Evolutionary conservation across 106 monocot genomes (phyloP).

Genomic region (Cymbidium sinense): DNA sequence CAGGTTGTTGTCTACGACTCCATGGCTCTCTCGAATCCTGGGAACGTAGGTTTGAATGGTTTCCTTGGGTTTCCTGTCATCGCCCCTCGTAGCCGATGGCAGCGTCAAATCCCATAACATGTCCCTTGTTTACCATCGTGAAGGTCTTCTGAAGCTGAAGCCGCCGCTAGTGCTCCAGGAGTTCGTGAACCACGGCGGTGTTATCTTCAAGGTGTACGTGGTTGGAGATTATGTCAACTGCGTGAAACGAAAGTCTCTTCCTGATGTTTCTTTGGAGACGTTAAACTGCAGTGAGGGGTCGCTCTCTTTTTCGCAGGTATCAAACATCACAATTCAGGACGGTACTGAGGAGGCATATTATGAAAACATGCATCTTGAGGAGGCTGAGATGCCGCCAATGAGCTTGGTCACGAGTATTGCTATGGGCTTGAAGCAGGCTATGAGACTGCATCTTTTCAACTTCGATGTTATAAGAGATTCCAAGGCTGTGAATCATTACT

Average conservation of each 20-base stretch:
- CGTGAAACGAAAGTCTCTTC: slow-evolving; percentile 60
- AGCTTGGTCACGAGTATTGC: slow-evolving; percentile 43
- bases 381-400: slow-evolving; percentile 44
- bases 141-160: slow-evolving; percentile 40
- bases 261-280: slow-evolving; percentile 50
- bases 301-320: slow-evolving; percentile 56
- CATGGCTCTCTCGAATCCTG: slow-evolving; percentile 28
- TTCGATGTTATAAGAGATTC: slow-evolving; percentile 67
- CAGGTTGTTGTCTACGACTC: slow-evolving; percentile 52
- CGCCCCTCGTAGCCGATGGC: slow-evolving; percentile 61
- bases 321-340: slow-evolving; percentile 28
- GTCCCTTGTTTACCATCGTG: slow-evolving; percentile 40
- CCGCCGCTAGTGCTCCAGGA: slow-evolving; percentile 70
- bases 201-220: slow-evolving; percentile 77
- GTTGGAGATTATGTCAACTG: slow-evolving; percentile 61
- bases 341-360: slow-evolving; percentile 18
- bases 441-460: slow-evolving; percentile 62
- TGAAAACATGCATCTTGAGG: slow-evolving; percentile 19
- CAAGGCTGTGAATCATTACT: slow-evolving; percentile 39
- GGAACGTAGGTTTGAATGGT: background rate
- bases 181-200: slow-evolving; percentile 69
- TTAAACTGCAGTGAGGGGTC: slow-evolving; percentile 29
- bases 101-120: slow-evolving; percentile 59
- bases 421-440: slow-evolving; percentile 34
- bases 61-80: slow-evolving; percentile 50